Evolutionary conservation across 2,329 filamentous ascomycete genomes (phyloP).

Genomic region (Aspergillaceae sp.): DNA sequence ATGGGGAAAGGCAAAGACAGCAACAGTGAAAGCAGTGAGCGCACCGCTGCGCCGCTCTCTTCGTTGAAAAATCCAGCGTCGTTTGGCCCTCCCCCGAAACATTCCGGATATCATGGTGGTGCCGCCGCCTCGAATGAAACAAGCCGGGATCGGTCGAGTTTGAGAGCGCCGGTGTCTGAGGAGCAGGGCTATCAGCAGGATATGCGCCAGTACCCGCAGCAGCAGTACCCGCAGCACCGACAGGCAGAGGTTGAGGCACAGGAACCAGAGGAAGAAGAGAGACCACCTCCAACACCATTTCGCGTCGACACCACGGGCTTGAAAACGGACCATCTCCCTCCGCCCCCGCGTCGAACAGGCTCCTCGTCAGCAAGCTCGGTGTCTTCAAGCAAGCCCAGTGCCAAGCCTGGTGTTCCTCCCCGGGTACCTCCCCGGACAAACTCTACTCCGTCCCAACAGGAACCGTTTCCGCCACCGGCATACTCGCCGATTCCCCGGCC

Average conservation of each 20-base stretch:
- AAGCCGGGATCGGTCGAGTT: constrained; percentile 34
- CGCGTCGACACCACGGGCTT: constrained; percentile 62
- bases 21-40: constrained; percentile 38
- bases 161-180: constrained; percentile 37
- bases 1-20: constrained; percentile 47
- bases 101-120: constrained; percentile 43
- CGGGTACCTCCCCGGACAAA: constrained; percentile 62
- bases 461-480: constrained; percentile 35
- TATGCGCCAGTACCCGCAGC: constrained; percentile 20
- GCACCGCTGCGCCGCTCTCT: constrained; percentile 56
- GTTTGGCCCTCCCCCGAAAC: constrained; percentile 75
- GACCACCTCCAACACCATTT: constrained; percentile 56
- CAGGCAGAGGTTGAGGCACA: constrained; percentile 24
- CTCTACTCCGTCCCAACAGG: constrained; percentile 38
- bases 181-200: constrained; percentile 27
- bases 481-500: constrained; percentile 38
- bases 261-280: constrained; percentile 17
- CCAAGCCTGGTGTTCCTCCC: constrained; percentile 54
- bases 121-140: constrained; percentile 38
- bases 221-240: constrained; percentile 15
- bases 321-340: constrained; percentile 59
- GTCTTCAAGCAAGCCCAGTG: constrained; percentile 39
- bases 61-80: constrained; percentile 65
- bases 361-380: constrained; percentile 18
- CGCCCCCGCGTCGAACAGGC: constrained; percentile 48